Evolutionary conservation across 495 filamentous ascomycete species (phyloP).

Genomic region (Annulohypoxylon moriforme): DNA sequence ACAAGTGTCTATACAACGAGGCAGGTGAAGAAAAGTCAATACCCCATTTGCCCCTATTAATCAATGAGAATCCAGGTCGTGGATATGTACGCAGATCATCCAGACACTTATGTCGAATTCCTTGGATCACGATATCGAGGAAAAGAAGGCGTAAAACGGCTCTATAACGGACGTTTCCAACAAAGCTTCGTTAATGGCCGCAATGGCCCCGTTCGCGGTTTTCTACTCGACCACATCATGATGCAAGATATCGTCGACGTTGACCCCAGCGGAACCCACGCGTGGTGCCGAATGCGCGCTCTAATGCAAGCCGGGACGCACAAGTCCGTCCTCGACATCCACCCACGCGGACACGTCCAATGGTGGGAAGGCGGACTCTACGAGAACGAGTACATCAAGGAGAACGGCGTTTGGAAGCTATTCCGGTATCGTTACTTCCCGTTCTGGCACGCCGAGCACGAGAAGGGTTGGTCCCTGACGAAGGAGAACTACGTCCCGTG

Average conservation of each 20-base stretch:
- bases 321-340: constrained; percentile 57
- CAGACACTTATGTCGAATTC: constrained; percentile 67
- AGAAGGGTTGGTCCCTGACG: constrained; percentile 64
- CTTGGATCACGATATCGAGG: constrained; percentile 64
- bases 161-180: constrained; percentile 66
- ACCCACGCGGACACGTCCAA: constrained; percentile 63
- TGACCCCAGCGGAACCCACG: constrained; percentile 57
- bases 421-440: constrained; percentile 67
- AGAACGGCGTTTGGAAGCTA: constrained; percentile 66
- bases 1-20: constrained; percentile 69
- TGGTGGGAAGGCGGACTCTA: constrained; percentile 70
- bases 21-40: constrained; percentile 34
- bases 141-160: constrained; percentile 63
- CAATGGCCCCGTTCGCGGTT: constrained; percentile 66
- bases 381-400: constrained; percentile 70
- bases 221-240: constrained; percentile 67
- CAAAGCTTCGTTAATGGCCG: constrained; percentile 60
- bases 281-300: constrained; percentile 65
- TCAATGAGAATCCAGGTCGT: constrained; percentile 51
- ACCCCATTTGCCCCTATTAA: constrained; percentile 14
- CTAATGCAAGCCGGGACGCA: constrained; percentile 67
- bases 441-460: constrained; percentile 66
- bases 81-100: constrained; percentile 64
- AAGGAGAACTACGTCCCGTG: constrained; percentile 64
- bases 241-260: constrained; percentile 67